Percentiles rank a stretch among this genome's conserved stretches.
Conservation (phyloP, 2,329 filamentous ascomycete genomes). For the Aspergillus persii region DNA sequence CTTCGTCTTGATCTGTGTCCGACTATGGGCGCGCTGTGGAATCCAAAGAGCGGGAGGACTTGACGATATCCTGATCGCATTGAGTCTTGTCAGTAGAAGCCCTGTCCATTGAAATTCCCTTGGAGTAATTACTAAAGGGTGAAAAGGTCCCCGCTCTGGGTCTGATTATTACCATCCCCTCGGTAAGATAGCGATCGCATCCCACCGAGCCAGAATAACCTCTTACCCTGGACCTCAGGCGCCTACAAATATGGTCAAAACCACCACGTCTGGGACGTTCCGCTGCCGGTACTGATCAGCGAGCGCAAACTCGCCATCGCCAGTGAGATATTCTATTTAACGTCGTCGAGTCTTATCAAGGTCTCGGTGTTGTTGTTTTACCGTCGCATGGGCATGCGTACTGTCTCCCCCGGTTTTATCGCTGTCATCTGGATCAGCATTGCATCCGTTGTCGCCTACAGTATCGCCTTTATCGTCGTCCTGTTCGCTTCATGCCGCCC, state of each 20-base stretch:
- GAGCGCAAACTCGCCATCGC: slow-evolving; percentile 1
- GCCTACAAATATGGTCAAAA: slow-evolving; percentile 6
- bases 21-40: slow-evolving; percentile 2
- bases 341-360: slow-evolving; percentile 1
- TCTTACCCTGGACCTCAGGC: neutral
- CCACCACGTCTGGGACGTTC: slow-evolving; percentile 9
- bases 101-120: neutral
- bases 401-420: slow-evolving; percentile 4
- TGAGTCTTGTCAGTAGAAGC: neutral
- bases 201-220: neutral
- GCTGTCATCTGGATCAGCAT: slow-evolving; percentile 7
- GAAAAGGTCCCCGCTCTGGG: neutral
- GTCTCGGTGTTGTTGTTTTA: slow-evolving; percentile 8
- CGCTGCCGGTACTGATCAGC: neutral
- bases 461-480: slow-evolving; percentile 3
- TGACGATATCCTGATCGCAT: slow-evolving; percentile 2
- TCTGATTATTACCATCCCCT: neutral
- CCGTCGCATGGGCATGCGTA: slow-evolving; percentile 7
- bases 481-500: slow-evolving; percentile 7
- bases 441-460: slow-evolving; percentile 5
- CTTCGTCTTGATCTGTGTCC: neutral
- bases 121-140: neutral
- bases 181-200: neutral
- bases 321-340: neutral
- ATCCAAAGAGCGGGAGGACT: neutral